Evolutionary conservation across 1,284 basidiomycete species (phyloP), one percentile per base, ranked within the genome.

Genomic region (Sporisorium iseilematis-ciliati): DNA sequence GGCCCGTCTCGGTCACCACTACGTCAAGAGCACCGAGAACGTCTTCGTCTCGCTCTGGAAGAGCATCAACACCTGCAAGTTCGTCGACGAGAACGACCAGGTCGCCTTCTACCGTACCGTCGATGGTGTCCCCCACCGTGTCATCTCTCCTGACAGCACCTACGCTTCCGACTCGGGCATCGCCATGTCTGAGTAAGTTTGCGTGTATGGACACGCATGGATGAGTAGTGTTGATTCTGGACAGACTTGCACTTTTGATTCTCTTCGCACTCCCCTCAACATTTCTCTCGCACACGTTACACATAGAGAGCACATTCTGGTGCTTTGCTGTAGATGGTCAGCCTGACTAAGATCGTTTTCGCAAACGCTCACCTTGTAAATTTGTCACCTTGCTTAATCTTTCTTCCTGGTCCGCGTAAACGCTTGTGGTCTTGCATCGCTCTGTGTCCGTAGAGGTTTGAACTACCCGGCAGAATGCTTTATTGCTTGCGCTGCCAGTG

Each of bases 1-100:
- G 87, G 89, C 89, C 82, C 91, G 91, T 82, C 89, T 98, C 55
- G 90, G 88, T 53, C 84, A 85, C 52, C 87, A 89, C 86, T 89
- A 89, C 86, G 82, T 86, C 73, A 85, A 82, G 73, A 86, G 85
- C 42, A 83, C 87, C 57, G 88, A 89, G 82, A 88, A 88, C 86
- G 87, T 88, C 81, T 86, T 88, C 54, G 77, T 86, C 40, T 84
- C 87, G 20, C 86, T 89, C 68, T 89, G 85, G 85, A 87, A 87
- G 79, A 83, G 80, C 73, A 87, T 87, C 82, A 79, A 87, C 57
- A 82, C 86, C 49, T 89, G 89, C 82, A 82, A 80, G 65, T 85
- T 77, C 48, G 65, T 85, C 23, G 80, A 84, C 43, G 73, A 84
- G 63, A 72, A 72, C 58, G 83, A 85, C 65, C 73, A 75, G 60